These are phyloP conservation scores for Aplosporella prunicola DNA, from an alignment of 2,329 filamentous ascomycete genomes.

Conservation along the genomic window DNA sequence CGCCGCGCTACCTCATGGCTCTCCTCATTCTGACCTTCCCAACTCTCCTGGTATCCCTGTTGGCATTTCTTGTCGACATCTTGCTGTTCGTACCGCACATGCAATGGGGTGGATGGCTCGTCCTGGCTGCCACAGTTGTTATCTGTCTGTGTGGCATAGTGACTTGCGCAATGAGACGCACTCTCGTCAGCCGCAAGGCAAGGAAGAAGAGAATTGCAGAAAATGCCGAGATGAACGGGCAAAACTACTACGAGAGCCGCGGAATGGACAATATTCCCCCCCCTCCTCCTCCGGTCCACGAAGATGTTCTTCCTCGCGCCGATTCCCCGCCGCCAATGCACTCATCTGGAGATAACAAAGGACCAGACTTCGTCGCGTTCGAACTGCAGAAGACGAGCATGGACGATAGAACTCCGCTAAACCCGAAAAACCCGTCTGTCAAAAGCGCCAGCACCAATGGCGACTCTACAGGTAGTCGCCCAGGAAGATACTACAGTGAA, in stretches of 20 bases:
- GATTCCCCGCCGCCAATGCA: constrained; percentile 44
- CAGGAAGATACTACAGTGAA: constrained; percentile 26
- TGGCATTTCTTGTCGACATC: constrained; percentile 89
- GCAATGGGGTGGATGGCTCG: constrained; percentile 89
- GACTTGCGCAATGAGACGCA: constrained; percentile 89
- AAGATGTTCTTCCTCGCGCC: constrained; percentile 35
- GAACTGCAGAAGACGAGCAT: constrained; percentile 50
- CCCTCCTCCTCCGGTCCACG: constrained; percentile 31
- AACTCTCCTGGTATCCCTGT: constrained; percentile 70
- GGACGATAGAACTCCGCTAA: constrained; percentile 64
- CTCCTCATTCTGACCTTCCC: constrained; percentile 81
- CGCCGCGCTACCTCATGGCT: constrained; percentile 73
- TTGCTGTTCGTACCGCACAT: constrained; percentile 90
- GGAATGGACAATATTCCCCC: too few relatives aligned
- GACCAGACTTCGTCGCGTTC: constrained; percentile 52
- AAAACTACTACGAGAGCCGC: constrained; percentile 66
- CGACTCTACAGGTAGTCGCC: constrained; percentile 29
- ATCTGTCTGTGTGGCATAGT: constrained; percentile 74
- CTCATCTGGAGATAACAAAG: constrained; percentile 39
- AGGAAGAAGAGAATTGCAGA: constrained; percentile 83
- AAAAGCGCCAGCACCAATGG: constrained; percentile 37
- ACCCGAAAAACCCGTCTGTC: constrained; percentile 53
- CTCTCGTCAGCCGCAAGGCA: constrained; percentile 84
- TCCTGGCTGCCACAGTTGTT: constrained; percentile 78
- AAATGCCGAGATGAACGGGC: constrained; percentile 94